A percentile compares a stretch with the other conserved stretches of the same genome.
Evolutionary conservation across 2,329 filamentous ascomycete genomes (phyloP).

Genomic region (Hymenotorrendiella dingleyae): DNA sequence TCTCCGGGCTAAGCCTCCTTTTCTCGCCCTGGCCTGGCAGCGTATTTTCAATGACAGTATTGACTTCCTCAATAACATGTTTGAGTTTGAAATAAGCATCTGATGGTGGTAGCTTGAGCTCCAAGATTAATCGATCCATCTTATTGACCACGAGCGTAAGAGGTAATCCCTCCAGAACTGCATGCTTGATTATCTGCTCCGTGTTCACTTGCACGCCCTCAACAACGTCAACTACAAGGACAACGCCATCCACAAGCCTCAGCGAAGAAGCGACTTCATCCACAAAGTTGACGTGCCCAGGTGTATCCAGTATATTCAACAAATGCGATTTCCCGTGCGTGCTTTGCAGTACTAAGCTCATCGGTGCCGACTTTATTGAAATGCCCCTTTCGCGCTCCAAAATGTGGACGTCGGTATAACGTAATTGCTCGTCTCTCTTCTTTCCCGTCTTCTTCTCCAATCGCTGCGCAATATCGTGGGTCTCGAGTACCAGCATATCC

Average conservation of each 20-base stretch:
- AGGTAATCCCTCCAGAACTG: conserved; percentile 82
- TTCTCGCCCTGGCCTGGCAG: conserved; percentile 74
- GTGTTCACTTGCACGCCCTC: conserved; percentile 99
- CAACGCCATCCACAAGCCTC: conserved; percentile 83
- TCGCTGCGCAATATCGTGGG: conserved; percentile 76
- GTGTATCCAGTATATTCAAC: conserved; percentile 91
- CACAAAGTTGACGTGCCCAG: conserved; percentile 96
- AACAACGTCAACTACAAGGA: conserved; percentile 90
- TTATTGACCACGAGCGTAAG: conserved; percentile 93
- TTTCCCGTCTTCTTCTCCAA: conserved; percentile 76
- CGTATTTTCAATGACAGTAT: conserved; percentile 86
- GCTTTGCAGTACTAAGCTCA: conserved; percentile 85
- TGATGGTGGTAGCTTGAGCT: conserved; percentile 86
- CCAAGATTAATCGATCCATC: conserved; percentile 89
- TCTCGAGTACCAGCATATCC: conserved; percentile 97
- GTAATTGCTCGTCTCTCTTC: conserved; percentile 79
- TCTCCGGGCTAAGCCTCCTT: conserved; percentile 84
- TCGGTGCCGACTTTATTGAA: conserved; percentile 88
- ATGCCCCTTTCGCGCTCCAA: conserved; percentile 84
- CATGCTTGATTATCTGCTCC: conserved; percentile 95
- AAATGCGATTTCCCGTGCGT: conserved; percentile 93
- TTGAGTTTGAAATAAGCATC: conserved; percentile 99
- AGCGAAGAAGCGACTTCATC: conserved; percentile 90
- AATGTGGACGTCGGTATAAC: conserved; percentile 90
- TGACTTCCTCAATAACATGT: conserved; percentile 97